phyloP scores from a whole-genome alignment of 1,139 yeast genomes.

The Saccharomycopsis crataegensis region DNA sequence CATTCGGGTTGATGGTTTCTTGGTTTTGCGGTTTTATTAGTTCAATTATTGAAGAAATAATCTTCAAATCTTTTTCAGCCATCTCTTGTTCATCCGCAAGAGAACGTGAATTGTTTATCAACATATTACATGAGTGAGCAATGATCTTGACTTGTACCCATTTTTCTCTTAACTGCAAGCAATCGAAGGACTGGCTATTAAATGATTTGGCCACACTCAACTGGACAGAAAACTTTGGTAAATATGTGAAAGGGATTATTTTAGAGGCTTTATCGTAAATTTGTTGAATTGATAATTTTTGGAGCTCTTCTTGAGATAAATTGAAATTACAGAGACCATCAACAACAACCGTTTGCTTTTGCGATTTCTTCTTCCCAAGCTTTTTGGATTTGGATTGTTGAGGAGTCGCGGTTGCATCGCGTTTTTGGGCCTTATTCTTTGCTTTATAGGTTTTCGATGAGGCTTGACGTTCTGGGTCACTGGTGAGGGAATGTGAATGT shows the following conservation, averaged over 20 bases:
- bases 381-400: background rate
- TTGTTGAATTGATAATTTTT: constrained; percentile 49
- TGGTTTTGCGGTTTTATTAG: constrained; percentile 9
- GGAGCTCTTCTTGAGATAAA: constrained; percentile 42
- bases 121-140: constrained; percentile 47
- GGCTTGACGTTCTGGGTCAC: constrained; percentile 17
- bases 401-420: background rate
- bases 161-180: constrained; percentile 48
- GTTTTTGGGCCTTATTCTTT: constrained; percentile 20
- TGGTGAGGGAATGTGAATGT: background rate
- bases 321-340: constrained; percentile 43
- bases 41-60: background rate
- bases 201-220: constrained; percentile 70
- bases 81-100: background rate
- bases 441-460: constrained; percentile 18
- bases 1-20: background rate
- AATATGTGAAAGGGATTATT: constrained; percentile 51
- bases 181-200: constrained; percentile 46
- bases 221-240: constrained; percentile 57
- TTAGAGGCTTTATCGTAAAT: constrained; percentile 55
- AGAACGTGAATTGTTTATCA: constrained; percentile 6
- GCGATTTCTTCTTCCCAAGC: constrained; percentile 12
- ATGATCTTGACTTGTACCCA: constrained; percentile 59
- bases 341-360: background rate
- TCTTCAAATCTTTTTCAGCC: constrained; percentile 43